A percentile compares a stretch with the other conserved stretches of the same genome.
Evolutionary conservation across 495 filamentous ascomycete genomes (phyloP).

Genomic region (Aspergillus cavernicola): DNA sequence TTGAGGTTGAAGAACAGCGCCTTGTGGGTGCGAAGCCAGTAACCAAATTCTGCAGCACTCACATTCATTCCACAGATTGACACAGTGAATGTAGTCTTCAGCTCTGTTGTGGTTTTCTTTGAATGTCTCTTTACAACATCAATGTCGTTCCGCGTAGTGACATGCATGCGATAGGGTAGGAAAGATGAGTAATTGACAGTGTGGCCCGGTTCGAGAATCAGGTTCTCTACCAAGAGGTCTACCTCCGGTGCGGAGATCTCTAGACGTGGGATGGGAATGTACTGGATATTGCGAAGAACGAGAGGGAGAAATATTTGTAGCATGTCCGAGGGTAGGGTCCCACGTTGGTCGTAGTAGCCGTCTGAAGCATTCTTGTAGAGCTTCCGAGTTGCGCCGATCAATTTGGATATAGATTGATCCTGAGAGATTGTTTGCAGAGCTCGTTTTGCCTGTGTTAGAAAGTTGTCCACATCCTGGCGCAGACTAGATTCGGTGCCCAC

Average conservation of each 20-base stretch:
- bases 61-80: constrained; percentile 76
- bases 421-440: constrained; percentile 64
- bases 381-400: constrained; percentile 59
- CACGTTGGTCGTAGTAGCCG: constrained; percentile 52
- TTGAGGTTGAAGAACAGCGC: constrained; percentile 62
- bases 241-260: constrained; percentile 79
- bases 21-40: constrained; percentile 66
- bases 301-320: constrained; percentile 77
- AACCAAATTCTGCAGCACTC: constrained; percentile 81
- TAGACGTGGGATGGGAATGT: constrained; percentile 82
- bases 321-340: constrained; percentile 68
- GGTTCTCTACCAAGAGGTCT: constrained; percentile 83
- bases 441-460: constrained; percentile 63
- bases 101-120: constrained; percentile 57
- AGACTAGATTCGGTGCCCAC: constrained; percentile 61
- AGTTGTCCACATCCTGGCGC: constrained; percentile 66
- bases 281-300: constrained; percentile 70
- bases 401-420: constrained; percentile 65
- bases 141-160: constrained; percentile 81
- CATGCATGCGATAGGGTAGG: constrained; percentile 75
- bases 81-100: constrained; percentile 68
- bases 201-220: constrained; percentile 82
- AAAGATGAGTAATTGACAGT: constrained; percentile 86
- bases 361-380: constrained; percentile 67
- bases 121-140: constrained; percentile 78